Percentiles rank a stretch among this genome's conserved stretches.
These are phyloP conservation scores for Pontederia paniculata DNA, from an alignment of 176 grass and related monocot genomes.

Conservation along the genomic window DNA sequence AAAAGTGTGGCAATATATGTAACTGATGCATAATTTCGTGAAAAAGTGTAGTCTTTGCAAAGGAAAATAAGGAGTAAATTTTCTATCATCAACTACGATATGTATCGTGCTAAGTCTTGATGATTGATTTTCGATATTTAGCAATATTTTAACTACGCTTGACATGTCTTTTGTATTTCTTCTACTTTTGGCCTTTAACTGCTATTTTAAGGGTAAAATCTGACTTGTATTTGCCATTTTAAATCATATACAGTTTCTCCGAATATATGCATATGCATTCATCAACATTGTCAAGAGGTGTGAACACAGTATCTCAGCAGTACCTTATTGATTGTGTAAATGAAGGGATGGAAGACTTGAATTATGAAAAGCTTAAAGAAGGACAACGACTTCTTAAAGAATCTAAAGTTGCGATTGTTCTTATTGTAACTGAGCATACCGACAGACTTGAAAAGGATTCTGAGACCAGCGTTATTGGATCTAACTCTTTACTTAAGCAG, in stretches of 20 bases:
- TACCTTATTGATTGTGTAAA: conserved; percentile 28
- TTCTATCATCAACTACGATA: too few species aligned
- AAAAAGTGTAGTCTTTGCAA: too few species aligned
- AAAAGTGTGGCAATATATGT: too few species aligned
- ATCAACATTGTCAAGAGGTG: conserved; percentile 32
- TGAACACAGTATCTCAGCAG: conserved; percentile 37
- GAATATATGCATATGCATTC: conserved; percentile 26
- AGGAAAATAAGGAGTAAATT: too few species aligned
- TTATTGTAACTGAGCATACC: conserved; percentile 35
- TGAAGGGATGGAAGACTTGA: conserved; percentile 40
- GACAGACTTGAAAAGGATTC: conserved; percentile 20
- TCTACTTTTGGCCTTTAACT: too few species aligned
- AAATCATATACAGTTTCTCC: conserved; percentile 41
- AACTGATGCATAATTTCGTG: too few species aligned
- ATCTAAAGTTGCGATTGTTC: conserved; percentile 64
- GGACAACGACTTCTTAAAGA: conserved; percentile 48
- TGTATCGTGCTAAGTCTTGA: too few species aligned
- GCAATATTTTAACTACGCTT: too few species aligned
- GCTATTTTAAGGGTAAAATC: background rate
- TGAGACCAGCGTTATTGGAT: conserved; percentile 16
- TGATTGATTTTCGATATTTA: too few species aligned
- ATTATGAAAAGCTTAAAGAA: conserved; percentile 28
- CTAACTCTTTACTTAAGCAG: conserved; percentile 9
- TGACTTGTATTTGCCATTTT: conserved; percentile 27
- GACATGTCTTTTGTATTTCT: too few species aligned